These are phyloP conservation scores for Neoboletus brunneissimus DNA, from an alignment of 768 basidiomycete species.

Conservation along the genomic window DNA sequence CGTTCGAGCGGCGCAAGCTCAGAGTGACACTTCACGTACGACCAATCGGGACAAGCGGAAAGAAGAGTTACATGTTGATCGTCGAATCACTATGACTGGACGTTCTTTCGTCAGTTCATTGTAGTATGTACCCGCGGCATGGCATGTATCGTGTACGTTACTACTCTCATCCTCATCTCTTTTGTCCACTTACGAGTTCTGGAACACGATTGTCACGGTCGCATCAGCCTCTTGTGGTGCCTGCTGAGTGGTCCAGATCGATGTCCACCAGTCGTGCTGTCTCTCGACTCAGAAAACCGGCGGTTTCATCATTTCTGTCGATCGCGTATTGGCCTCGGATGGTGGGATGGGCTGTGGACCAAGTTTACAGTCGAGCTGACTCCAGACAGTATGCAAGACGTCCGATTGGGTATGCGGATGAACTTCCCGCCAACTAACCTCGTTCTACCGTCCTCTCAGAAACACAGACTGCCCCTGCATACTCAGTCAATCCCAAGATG, in stretches of 20 bases:
- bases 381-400: background rate
- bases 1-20: constrained; percentile 32
- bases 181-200: background rate
- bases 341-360: background rate
- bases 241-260: background rate
- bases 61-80: constrained; percentile 14
- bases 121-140: background rate
- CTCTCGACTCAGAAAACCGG: background rate
- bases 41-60: constrained; percentile 1
- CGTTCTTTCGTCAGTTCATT: background rate
- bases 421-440: background rate
- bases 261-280: background rate
- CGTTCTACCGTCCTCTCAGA: background rate
- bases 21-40: constrained; percentile 16
- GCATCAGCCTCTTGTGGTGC: background rate
- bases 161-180: background rate
- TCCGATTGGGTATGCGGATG: no score
- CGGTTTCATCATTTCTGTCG: background rate
- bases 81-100: constrained; percentile 26
- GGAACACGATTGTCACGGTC: background rate
- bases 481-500: background rate
- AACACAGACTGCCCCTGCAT: background rate
- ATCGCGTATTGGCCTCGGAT: background rate
- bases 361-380: background rate
- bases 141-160: background rate